Evolutionary conservation across 106 monocot species (phyloP), one percentile per base, ranked within the genome.

Genomic region (Chionographis japonica): DNA sequence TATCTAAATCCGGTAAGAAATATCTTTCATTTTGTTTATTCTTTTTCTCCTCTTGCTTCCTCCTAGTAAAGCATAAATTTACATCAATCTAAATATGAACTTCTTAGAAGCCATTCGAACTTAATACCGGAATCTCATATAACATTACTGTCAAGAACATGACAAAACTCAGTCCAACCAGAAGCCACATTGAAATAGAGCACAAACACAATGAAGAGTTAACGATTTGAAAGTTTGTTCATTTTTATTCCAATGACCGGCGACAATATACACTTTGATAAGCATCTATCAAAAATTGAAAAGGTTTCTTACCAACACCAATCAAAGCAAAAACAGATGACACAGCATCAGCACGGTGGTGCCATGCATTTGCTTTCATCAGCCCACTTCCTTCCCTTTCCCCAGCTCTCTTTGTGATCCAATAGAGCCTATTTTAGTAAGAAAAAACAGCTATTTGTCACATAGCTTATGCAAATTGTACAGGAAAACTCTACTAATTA

Each of bases 351-450:
- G 92, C 70, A 65, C 89, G 92, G 68, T 98, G 92, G 56, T 90
- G 97, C 97, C 97, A 98, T 68, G 92, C 92, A 87, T 92, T 98
- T 75, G 97, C 97, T 79, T 87, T 92, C 89, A 98, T 87, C 60
- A 98, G 68, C 56, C 79, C 87, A 77, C 97, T 92, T 57, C 97
- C 92, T 73, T 87, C 83, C 68, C 69, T 89, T 74, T 98, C 97
- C 11, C 97, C 97, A 74, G 78, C 92, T 66, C 58, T 85, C 82
- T 87, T 98, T 50, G 97, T 98, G 52, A 98, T 87, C 92, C 89
- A 90, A 65, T 81, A 98, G 69, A 98, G 87, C 78, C 97, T 92
- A 19, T 41, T 41, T 66, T 57, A 50, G 14, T 17, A 63, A 67
- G 55, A 19, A 68, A 4, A 75, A 43, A 55, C 66, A 72, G 40